A percentile compares a stretch with the other conserved stretches of the same genome.
phyloP scores from a whole-genome alignment of 352 stramenopile species.

The Pythium volutum region DNA sequence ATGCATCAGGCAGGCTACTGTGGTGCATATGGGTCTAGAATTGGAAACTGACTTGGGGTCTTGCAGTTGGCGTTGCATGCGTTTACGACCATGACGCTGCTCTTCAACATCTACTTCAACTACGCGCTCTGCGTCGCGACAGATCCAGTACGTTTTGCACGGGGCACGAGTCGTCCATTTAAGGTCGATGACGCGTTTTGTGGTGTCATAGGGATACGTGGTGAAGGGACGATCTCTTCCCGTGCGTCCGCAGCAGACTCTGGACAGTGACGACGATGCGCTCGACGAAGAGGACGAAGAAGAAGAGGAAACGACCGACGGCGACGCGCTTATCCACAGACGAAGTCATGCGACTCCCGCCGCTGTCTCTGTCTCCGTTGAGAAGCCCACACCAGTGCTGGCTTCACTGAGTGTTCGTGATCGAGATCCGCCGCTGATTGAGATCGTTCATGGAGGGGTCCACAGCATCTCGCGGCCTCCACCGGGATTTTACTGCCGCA shows the following conservation, averaged over 20 bases:
- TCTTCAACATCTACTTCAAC: conserved; percentile 41
- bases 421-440: conserved; percentile 15
- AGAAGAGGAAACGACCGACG: conserved; percentile 14
- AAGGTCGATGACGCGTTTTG: background rate
- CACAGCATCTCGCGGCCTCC: background rate
- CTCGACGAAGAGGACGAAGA: conserved; percentile 21
- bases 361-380: background rate
- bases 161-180: background rate
- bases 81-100: conserved; percentile 6
- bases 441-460: conserved; percentile 2
- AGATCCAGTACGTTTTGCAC: conserved; percentile 23
- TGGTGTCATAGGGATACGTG: conserved; percentile 17
- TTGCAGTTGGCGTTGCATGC: conserved; percentile 11
- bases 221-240: background rate
- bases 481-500: conserved; percentile 18
- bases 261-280: conserved; percentile 16
- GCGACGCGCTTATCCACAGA: conserved; percentile 18
- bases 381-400: background rate
- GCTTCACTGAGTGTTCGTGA: conserved; percentile 2
- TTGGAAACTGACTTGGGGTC: background rate
- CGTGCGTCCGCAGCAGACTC: background rate
- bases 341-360: background rate
- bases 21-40: background rate
- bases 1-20: background rate
- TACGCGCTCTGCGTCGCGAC: conserved; percentile 38